Evolutionary conservation across 352 stramenopile genomes (phyloP).

Genomic region (Lagenidium sp.): DNA sequence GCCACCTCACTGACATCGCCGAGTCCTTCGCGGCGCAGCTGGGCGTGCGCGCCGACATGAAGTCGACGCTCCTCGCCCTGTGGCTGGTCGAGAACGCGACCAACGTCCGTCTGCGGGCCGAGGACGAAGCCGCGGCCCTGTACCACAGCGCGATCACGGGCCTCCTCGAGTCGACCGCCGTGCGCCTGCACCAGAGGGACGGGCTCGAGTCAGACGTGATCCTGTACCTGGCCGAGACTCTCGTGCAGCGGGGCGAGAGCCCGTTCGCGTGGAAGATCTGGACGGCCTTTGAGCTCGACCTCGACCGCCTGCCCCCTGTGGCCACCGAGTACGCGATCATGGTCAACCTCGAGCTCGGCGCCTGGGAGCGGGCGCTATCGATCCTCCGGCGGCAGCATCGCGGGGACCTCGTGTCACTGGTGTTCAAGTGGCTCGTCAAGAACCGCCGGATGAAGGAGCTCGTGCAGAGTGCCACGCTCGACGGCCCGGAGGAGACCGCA

Average conservation of each 20-base stretch:
- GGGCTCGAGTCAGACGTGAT: constrained; percentile 64
- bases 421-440: constrained; percentile 69
- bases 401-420: constrained; percentile 40
- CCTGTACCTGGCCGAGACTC: constrained; percentile 64
- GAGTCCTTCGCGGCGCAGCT: constrained; percentile 67
- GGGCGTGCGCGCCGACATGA: constrained; percentile 76
- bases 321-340: constrained; percentile 68
- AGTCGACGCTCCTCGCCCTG: constrained; percentile 62
- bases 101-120: constrained; percentile 50
- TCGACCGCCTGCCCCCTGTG: constrained; percentile 29
- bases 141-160: constrained; percentile 54
- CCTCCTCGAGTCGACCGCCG: constrained; percentile 60
- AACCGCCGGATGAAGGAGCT: constrained; percentile 68
- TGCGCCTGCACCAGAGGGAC: constrained; percentile 69
- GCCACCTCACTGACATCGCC: constrained; percentile 49
- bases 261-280: constrained; percentile 80
- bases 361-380: constrained; percentile 66
- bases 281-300: constrained; percentile 65
- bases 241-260: constrained; percentile 67
- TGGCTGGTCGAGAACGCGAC: constrained; percentile 78
- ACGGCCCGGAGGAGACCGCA: constrained; percentile 34
- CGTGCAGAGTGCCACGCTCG: constrained; percentile 49
- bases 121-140: constrained; percentile 47
- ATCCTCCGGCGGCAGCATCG: constrained; percentile 49
- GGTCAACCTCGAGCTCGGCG: constrained; percentile 60